Conservation (phyloP, 2,329 filamentous ascomycete genomes). For the Stagonosporopsis rhizophila region DNA sequence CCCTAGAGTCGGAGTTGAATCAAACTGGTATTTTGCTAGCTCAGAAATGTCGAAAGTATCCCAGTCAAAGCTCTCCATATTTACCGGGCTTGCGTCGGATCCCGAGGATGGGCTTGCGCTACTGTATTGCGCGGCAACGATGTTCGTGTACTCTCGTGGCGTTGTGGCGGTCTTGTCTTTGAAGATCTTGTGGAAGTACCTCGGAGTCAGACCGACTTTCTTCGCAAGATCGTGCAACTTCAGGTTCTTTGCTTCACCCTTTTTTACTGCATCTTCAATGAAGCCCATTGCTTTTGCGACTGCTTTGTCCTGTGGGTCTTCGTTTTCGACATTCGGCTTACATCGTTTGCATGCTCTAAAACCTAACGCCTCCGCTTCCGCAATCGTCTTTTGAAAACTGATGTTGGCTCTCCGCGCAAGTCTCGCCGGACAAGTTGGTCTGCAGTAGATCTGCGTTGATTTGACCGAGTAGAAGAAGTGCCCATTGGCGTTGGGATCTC, state of each 20-base stretch:
- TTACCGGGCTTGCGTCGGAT: slow-evolving; percentile 8
- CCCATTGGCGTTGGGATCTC: slow-evolving; percentile 53
- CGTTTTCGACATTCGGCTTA: slow-evolving; percentile 52
- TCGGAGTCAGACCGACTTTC: slow-evolving; percentile 61
- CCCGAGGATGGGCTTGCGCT: slow-evolving; percentile 12
- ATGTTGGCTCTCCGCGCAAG: slow-evolving; percentile 65
- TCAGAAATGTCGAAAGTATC: slow-evolving; percentile 39
- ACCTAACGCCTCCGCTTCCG: slow-evolving; percentile 57
- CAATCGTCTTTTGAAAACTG: slow-evolving; percentile 58
- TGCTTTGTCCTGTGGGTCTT: slow-evolving; percentile 55
- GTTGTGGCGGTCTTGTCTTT: slow-evolving; percentile 63
- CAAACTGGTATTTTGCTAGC: slow-evolving; percentile 31
- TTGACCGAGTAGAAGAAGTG: slow-evolving; percentile 64
- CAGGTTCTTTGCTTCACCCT: slow-evolving; percentile 29
- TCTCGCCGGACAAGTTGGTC: slow-evolving; percentile 67
- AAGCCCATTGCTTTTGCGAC: slow-evolving; percentile 50
- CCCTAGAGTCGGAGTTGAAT: slow-evolving; percentile 17
- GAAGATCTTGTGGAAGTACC: slow-evolving; percentile 67
- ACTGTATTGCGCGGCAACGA: slow-evolving; percentile 20
- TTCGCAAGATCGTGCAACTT: slow-evolving; percentile 59
- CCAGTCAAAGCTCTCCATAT: slow-evolving; percentile 21
- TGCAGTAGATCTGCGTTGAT: slow-evolving; percentile 66
- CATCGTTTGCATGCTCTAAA: slow-evolving; percentile 67
- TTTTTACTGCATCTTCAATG: slow-evolving; percentile 34
- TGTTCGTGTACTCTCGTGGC: slow-evolving; percentile 54